Evolutionary conservation across 306 rosid species (phyloP), one percentile per base, ranked within the genome.

Genomic region (Quercus glauca): DNA sequence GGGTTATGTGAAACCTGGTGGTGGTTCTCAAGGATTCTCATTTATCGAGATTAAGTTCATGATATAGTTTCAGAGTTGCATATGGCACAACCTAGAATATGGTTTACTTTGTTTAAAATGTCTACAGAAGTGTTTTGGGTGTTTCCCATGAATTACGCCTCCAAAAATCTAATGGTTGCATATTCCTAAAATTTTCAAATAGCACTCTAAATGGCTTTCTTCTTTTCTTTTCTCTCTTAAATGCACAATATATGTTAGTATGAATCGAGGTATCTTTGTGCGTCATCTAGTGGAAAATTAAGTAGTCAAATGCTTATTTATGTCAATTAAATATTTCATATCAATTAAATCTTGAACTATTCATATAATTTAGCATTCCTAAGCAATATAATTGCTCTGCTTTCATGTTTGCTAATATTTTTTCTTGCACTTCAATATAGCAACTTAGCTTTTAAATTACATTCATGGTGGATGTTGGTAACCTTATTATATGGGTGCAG

Each of bases 401-500:
- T 77, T 65, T 70, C 20, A n/a, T 21, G 57, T 6, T 35, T 33
- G 80, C 73, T 49, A 53, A 74, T 73, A 35, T 73, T 61, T 73
- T 61, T 75, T 80, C 33, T 18, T 29, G 2, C 28, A 29, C 51
- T 19, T 35, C 35, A 56, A 75, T 49, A 5, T 4, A 26, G 61
- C 55, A 69, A 35, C 55, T 59, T 60, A 37, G 26, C 33, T 37
- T 10, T 60, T 60, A 57, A 5, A 67, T 82, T 52, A 80, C 33
- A 23, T 74, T 45, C 74, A 26, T n/a, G 29, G 58, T 17, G 73
- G 76, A 77, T 79, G 61, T 67, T 79, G 76, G 35, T 85, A 83
- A 78, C 75, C 55, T 83, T 61, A 73, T 64, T 58, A 67, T 74
- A 68, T 77, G 63, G 20, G 55, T 81, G 81, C 92, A 94, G 99